Evolutionary conservation across 2,329 filamentous ascomycete species (phyloP).

Genomic region (Akanthomyces lecanii): DNA sequence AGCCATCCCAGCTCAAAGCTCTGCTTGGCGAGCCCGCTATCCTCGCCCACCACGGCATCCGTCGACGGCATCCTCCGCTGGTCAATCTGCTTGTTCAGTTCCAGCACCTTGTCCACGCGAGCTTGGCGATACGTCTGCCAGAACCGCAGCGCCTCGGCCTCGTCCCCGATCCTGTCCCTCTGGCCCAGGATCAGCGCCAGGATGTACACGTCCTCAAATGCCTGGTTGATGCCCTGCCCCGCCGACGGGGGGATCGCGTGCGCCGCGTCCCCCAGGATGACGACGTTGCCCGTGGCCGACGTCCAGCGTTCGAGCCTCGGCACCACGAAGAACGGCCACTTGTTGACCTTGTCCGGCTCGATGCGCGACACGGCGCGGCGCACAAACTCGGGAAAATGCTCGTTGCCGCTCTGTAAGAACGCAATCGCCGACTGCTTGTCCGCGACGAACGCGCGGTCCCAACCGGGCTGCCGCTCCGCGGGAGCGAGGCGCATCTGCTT

Average conservation of each 20-base stretch:
- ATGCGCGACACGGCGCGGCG: constrained; percentile 31
- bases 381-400: constrained; percentile 35
- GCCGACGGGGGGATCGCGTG: constrained; percentile 46
- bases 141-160: constrained; percentile 29
- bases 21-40: constrained; percentile 24
- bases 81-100: constrained; percentile 46
- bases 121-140: constrained; percentile 48
- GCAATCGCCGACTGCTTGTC: constrained; percentile 37
- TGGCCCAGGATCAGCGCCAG: constrained; percentile 38
- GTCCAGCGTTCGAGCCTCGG: constrained; percentile 44
- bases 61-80: constrained; percentile 40
- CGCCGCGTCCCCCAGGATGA: constrained; percentile 46
- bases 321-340: constrained; percentile 48
- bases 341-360: constrained; percentile 32
- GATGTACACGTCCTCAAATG: constrained; percentile 46
- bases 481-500: constrained; percentile 36
- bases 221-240: constrained; percentile 44
- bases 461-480: constrained; percentile 36
- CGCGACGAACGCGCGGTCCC: constrained; percentile 34
- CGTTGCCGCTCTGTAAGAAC: constrained; percentile 31
- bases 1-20: constrained; percentile 39
- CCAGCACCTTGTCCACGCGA: constrained; percentile 43
- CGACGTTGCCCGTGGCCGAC: constrained; percentile 32
- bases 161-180: constrained; percentile 20
- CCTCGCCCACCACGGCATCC: constrained; percentile 21